Evolutionary conservation across 495 filamentous ascomycete species (phyloP), one percentile per base, ranked within the genome.

Genomic region (Hypoxylon lienhwacheense): DNA sequence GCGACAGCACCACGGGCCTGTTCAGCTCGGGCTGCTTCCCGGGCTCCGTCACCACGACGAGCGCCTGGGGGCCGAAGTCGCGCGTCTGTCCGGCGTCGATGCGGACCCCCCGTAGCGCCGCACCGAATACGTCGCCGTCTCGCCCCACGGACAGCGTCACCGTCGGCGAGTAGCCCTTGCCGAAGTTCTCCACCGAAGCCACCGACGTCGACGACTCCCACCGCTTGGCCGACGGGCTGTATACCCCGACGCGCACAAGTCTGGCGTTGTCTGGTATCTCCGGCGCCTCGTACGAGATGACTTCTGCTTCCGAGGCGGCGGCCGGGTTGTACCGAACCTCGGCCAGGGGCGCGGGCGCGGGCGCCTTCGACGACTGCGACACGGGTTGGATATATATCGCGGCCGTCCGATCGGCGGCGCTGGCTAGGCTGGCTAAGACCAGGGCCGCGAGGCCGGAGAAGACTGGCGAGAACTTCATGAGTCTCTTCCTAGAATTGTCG

Each of bases 21-120:
- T 88, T 88, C 56, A 88, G 66, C 43, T 73, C 71, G 1, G 83
- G 82, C 61, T 78, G 71, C 58, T 73, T 75, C 7, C 82, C 84
- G 1, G 43, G 59, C 34, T 37, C 65, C n/a, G 69, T 64, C n/a
- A 64, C 63, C 22, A 77, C 55, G 15, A 87, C 66, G 48, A 72
- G 65, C 2, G 80, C 82, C 63, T 76, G 75, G 21, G 81, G 75
- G 31, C 79, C 72, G 65, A 82, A 82, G 52, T 81, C 78, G 28
- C 79, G 64, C 53, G 79, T 81, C 51, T 73, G 66, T 8, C 78
- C 79, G 7, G 79, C 79, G 54, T 82, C 78, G 45, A 82, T 76
- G 51, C 54, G 58, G 3, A 76, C 70, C 4, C 77, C 75, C 35
- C 66, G 64, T 11, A 65, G 53, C 42, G 62, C 64, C 16, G 73